Conservation (phyloP, 805 yeast species). For the Ogataea degrootiae region DNA sequence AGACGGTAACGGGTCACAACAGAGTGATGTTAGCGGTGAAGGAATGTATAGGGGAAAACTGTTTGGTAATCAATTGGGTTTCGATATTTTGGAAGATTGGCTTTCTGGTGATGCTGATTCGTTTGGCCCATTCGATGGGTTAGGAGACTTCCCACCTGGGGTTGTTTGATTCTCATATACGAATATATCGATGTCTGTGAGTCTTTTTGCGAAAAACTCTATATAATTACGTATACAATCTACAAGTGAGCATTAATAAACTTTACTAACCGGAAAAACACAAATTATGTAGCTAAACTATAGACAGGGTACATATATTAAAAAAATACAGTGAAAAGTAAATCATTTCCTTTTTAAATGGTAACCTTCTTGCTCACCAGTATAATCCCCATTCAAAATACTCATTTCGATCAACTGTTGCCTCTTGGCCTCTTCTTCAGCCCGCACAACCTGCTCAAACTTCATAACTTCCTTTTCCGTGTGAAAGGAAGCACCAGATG, state of each 20-base stretch:
- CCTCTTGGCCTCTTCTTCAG: conserved; percentile 29
- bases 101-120: conserved; percentile 7
- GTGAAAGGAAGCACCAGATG: conserved; percentile 32
- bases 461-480: conserved; percentile 32
- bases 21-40: neutral
- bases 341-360: neutral
- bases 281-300: neutral
- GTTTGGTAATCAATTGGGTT: neutral
- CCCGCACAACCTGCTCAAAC: conserved; percentile 27
- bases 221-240: too few species aligned
- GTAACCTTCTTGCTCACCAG: conserved; percentile 25
- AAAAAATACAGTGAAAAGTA: neutral
- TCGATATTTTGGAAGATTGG: conserved; percentile 14
- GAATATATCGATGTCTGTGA: too few species aligned
- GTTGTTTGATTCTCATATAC: neutral
- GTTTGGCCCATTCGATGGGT: conserved; percentile 6
- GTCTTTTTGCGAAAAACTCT: too few species aligned
- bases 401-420: conserved; percentile 30
- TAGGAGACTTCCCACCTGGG: neutral
- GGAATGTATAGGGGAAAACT: neutral
- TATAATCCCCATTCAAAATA: conserved; percentile 29
- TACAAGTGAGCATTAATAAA: too few species aligned
- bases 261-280: too few species aligned
- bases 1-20: neutral
- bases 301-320: neutral